Evolutionary conservation across 2,329 filamentous ascomycete genomes (phyloP).

Genomic region (Cladosporium sp.): DNA sequence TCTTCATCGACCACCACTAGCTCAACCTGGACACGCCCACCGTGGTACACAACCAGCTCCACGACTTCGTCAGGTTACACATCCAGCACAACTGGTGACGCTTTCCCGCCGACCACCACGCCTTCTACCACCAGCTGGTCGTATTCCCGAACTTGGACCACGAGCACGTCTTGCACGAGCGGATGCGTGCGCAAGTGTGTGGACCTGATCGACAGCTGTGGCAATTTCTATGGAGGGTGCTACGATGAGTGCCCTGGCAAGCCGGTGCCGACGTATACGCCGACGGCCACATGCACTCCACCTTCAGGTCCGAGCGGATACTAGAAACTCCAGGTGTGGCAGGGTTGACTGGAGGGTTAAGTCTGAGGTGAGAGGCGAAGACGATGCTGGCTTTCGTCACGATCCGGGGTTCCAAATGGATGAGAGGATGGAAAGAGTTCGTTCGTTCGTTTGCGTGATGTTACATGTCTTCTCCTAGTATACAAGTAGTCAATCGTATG

Average conservation of each 20-base stretch:
- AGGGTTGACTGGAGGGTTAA: neutral
- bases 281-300: slow-evolving; percentile 27
- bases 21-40: neutral
- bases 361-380: neutral
- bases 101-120: neutral
- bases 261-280: slow-evolving; percentile 26
- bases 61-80: neutral
- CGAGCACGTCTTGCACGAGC: slow-evolving; percentile 1
- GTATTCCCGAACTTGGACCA: slow-evolving; percentile 19
- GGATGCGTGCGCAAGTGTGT: slow-evolving; percentile 20
- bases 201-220: slow-evolving; percentile 31
- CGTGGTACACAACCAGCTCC: neutral
- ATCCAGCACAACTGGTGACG: neutral
- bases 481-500: slow-evolving; percentile 15
- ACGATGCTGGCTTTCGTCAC: slow-evolving; percentile 1
- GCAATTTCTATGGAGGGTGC: slow-evolving; percentile 29
- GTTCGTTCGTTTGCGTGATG: neutral
- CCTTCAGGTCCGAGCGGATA: slow-evolving; percentile 21
- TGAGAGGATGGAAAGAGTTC: neutral
- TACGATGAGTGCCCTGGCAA: slow-evolving; percentile 25
- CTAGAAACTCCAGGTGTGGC: neutral
- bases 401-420: neutral
- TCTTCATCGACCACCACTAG: neutral
- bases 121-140: slow-evolving; percentile 1
- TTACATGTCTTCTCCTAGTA: slow-evolving; percentile 10